phyloP scores from a whole-genome alignment of 768 basidiomycete genomes.

The Boletus sensibilis region DNA sequence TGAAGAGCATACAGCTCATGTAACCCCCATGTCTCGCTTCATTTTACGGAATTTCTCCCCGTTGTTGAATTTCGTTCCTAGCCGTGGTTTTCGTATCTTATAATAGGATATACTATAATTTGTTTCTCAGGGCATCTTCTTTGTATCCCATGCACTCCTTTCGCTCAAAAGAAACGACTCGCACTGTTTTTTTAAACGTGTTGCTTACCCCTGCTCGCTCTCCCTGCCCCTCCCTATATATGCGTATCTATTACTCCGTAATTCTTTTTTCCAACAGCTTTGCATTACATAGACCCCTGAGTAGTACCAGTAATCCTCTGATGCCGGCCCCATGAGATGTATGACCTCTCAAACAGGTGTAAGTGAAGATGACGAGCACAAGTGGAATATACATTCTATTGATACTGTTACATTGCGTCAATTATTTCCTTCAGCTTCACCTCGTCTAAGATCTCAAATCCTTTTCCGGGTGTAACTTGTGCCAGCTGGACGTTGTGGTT shows the following conservation, averaged over 20 bases:
- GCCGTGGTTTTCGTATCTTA: conserved; percentile 17
- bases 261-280: conserved; percentile 1
- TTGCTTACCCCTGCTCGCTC: neutral
- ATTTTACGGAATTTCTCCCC: conserved; percentile 1
- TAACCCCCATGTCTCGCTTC: conserved; percentile 11
- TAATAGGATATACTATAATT: conserved; percentile 15
- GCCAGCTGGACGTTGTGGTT: conserved; percentile 98
- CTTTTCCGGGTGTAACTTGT: conserved; percentile 80
- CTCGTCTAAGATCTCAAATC: conserved; percentile 91
- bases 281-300: conserved; percentile 5
- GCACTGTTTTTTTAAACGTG: conserved; percentile 14
- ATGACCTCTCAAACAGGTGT: neutral
- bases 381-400: conserved; percentile 15
- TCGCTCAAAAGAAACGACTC: conserved; percentile 9
- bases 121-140: conserved; percentile 9
- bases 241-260: conserved; percentile 25
- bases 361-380: neutral
- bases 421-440: conserved; percentile 78
- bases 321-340: neutral
- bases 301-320: neutral
- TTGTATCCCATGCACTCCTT: conserved; percentile 15
- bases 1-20: conserved; percentile 50
- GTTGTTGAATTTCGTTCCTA: conserved; percentile 11
- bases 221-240: conserved; percentile 13
- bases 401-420: conserved; percentile 64